Base-by-base conservation (phyloP, 805 yeast species). In the Candida ovalis region DNA sequence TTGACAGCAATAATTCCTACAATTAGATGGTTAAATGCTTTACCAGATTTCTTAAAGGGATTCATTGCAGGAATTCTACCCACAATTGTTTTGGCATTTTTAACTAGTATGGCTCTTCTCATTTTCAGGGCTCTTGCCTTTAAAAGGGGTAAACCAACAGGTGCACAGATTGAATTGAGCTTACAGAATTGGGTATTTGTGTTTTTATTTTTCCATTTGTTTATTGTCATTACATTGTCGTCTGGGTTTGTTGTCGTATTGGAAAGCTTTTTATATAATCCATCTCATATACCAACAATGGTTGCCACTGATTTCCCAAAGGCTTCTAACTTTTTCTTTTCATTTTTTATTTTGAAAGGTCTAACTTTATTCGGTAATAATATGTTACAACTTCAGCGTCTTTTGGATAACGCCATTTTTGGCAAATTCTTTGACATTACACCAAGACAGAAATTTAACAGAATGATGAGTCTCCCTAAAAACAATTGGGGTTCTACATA, bases 321-420 rank as follows among this genome's bases (percentile, higher is more conserved):
- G 59, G 86, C 96, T 22, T 84, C 96, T 1, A 87, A 84, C 40
- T 90, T 91, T 60, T 91, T 90, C 68, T 84, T 84, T 63, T 86
- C 91, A 3, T 88, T 84, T 59, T 70, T 89, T 35, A 68, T 88
- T 0, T 72, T 90, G 30, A 83, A 86, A 64, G 92, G 96, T 0
- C 68, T 90, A 47, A 78, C 91, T 1, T 80, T 86, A 46, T 79
- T 85, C 52, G 96, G 96, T 0, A 81, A 80, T 48, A 81, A 81
- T 50, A 71, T 91, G 37, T 59, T 90, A 35, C 83, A 86, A 57
- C 67, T 80, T 17, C 77, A 74, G 46, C 76, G 74, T 18, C 70
- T 90, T 38, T 50, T 79, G 4, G 60, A 69, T 22, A 69, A 70
- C 32, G 54, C 61, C 30, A 60, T 76, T 8, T 36, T 68, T 4